Conservation (phyloP, 2,329 filamentous ascomycete species). For the Xylariaceae sp. region DNA sequence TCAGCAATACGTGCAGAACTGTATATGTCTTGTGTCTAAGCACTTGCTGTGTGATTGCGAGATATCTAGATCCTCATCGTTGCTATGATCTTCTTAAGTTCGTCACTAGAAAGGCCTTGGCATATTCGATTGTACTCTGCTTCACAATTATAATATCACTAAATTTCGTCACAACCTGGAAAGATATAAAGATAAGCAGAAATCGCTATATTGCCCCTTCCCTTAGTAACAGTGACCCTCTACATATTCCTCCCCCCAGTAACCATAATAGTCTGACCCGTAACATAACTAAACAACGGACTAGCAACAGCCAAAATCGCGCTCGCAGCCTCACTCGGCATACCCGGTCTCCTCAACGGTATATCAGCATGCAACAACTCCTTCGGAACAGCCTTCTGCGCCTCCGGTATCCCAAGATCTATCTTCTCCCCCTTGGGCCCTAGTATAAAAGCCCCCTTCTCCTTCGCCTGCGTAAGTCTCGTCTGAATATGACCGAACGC, state of each 20-base stretch:
- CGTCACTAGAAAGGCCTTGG: no score
- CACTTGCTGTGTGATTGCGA: no score
- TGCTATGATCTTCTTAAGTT: no score
- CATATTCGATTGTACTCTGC: no score
- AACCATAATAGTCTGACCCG: conserved; percentile 82
- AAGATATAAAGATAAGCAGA: no score
- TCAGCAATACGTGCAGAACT: no score
- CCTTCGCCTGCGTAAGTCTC: conserved; percentile 78
- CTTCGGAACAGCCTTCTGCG: conserved; percentile 46
- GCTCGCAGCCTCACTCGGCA: conserved; percentile 75
- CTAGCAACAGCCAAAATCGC: conserved; percentile 76
- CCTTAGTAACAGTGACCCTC: neutral
- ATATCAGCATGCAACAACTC: conserved; percentile 63
- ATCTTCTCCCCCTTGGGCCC: conserved; percentile 75
- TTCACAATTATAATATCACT: no score
- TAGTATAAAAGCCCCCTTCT: conserved; percentile 75
- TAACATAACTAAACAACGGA: conserved; percentile 80
- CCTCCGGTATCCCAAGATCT: conserved; percentile 68
- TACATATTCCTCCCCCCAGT: conserved; percentile 71
- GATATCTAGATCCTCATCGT: no score
- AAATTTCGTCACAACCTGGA: no score
- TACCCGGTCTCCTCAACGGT: conserved; percentile 72
- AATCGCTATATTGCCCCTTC: no score
- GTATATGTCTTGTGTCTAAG: no score
- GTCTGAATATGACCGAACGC: conserved; percentile 83